Evolutionary conservation across 768 basidiomycete species (phyloP).

Genomic region (Bullera alba): DNA sequence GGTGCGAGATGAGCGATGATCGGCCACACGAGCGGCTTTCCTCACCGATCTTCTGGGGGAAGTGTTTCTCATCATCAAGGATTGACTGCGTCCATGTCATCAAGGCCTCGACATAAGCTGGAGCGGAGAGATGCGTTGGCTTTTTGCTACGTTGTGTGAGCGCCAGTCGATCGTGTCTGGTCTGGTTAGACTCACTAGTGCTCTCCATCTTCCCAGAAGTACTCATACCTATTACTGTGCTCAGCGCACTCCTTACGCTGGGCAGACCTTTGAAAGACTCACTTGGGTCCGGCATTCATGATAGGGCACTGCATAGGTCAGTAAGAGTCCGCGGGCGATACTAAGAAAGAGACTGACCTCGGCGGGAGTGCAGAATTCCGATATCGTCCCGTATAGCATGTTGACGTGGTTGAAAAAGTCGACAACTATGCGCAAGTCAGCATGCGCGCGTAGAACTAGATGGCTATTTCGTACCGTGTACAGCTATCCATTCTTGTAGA

Average conservation of each 20-base stretch:
- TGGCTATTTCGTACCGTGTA: conserved; percentile 68
- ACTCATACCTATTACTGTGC: conserved; percentile 33
- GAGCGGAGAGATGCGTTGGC: conserved; percentile 41
- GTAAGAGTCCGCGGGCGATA: not conserved
- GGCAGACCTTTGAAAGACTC: conserved; percentile 5
- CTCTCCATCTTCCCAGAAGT: conserved; percentile 46
- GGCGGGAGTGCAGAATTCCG: conserved; percentile 92
- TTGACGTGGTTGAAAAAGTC: conserved; percentile 99
- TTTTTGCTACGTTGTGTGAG: conserved; percentile 28
- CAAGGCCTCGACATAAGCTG: conserved; percentile 88
- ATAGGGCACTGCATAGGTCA: conserved; percentile 36
- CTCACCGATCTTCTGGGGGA: conserved; percentile 90
- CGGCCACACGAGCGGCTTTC: not conserved
- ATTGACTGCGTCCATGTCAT: conserved; percentile 98
- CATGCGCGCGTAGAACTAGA: not conserved
- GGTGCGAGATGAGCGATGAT: not conserved
- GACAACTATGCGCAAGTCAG: conserved; percentile 59
- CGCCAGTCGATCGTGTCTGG: not conserved
- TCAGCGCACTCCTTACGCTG: conserved; percentile 2
- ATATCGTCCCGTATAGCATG: conserved; percentile 97
- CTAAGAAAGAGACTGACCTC: conserved; percentile 55
- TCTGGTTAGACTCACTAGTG: conserved; percentile 31
- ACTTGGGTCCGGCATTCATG: conserved; percentile 47
- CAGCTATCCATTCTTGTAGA: conserved; percentile 97
- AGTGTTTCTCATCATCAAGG: conserved; percentile 83